These are phyloP conservation scores for Malus asiatica DNA, from an alignment of 306 rosid genomes.

Conservation along the genomic window DNA sequence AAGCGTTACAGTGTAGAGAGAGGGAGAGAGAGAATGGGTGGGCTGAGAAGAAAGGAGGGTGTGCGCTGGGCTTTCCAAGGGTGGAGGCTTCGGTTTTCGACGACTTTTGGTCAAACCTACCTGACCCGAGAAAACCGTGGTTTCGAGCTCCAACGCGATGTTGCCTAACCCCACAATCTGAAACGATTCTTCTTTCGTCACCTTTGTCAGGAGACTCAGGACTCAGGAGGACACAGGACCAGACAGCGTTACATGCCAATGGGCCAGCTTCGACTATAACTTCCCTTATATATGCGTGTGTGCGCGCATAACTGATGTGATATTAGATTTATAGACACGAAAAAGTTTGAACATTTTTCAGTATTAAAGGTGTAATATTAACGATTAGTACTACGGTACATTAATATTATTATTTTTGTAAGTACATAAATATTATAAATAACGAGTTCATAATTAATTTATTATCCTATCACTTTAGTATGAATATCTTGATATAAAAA, in stretches of 20 bases:
- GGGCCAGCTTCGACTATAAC: not conserved
- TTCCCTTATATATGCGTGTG: not conserved
- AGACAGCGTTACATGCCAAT: not conserved
- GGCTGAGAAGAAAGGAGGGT: not conserved
- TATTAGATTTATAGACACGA: not conserved
- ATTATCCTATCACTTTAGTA: no score
- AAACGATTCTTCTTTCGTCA: not conserved
- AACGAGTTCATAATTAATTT: no score
- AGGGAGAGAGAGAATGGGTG: not conserved
- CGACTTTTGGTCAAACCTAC: slow-evolving; percentile 60
- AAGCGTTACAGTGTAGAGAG: not conserved
- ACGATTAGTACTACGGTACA: no score
- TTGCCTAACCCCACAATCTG: not conserved
- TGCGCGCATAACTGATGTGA: not conserved
- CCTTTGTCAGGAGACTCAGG: not conserved
- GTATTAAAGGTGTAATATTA: no score
- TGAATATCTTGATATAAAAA: no score
- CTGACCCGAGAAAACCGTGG: slow-evolving; percentile 92
- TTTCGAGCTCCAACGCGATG: slow-evolving; percentile 46
- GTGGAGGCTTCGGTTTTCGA: slow-evolving; percentile 39
- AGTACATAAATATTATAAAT: no score
- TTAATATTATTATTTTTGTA: no score
- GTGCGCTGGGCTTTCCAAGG: slow-evolving; percentile 34
- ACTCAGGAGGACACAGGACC: not conserved
- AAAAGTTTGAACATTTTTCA: not conserved